Conservation (phyloP, 1,284 basidiomycete genomes). For the Singerocomus inundabilis region DNA sequence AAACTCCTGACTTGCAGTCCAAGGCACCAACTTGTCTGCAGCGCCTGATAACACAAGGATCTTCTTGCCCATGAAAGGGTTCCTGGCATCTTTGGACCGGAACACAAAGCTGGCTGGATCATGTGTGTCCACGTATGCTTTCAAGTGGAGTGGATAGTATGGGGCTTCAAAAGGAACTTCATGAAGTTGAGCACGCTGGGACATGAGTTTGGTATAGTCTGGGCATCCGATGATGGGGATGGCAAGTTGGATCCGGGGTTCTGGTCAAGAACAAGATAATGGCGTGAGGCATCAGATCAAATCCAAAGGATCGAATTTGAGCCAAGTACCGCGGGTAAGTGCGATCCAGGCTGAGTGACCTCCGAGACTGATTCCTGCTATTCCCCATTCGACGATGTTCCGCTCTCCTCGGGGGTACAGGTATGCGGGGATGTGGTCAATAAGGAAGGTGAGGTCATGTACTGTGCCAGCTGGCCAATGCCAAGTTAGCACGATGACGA, state of each 20-base stretch:
- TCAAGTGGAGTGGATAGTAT: slow-evolving; percentile 56
- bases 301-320: neutral
- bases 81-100: slow-evolving; percentile 36
- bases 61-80: slow-evolving; percentile 68
- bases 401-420: slow-evolving; percentile 74
- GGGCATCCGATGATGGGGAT: slow-evolving; percentile 83
- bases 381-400: slow-evolving; percentile 63
- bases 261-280: slow-evolving; percentile 35
- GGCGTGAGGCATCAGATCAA: neutral
- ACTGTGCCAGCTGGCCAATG: slow-evolving; percentile 61
- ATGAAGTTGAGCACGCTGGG: slow-evolving; percentile 51
- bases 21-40: slow-evolving; percentile 60
- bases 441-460: slow-evolving; percentile 74
- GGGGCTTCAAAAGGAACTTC: slow-evolving; percentile 51
- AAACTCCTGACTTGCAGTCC: slow-evolving; percentile 53
- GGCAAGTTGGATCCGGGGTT: slow-evolving; percentile 67
- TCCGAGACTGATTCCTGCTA: slow-evolving; percentile 73
- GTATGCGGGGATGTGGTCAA: slow-evolving; percentile 78
- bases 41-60: slow-evolving; percentile 69
- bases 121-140: slow-evolving; percentile 42
- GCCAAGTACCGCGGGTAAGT: slow-evolving; percentile 53
- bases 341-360: slow-evolving; percentile 78
- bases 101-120: slow-evolving; percentile 47
- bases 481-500: slow-evolving; percentile 4
- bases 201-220: slow-evolving; percentile 64